Conservation (phyloP, 2,329 filamentous ascomycete genomes). For the Alternaria ventricosa region DNA sequence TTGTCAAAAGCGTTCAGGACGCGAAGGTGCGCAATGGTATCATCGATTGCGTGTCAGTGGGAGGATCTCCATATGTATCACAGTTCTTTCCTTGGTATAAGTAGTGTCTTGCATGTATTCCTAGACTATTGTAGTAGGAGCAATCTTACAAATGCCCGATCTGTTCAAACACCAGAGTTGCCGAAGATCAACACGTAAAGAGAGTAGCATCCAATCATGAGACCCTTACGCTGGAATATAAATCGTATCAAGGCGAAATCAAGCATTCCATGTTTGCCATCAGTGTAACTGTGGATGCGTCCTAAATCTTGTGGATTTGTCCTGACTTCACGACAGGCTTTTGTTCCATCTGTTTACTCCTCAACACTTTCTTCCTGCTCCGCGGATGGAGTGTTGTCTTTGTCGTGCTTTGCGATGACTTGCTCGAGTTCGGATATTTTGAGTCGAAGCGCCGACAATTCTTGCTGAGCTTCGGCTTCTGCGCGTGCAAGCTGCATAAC, state of each 20-base stretch:
- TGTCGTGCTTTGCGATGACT: neutral
- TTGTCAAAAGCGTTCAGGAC: neutral
- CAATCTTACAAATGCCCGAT: neutral
- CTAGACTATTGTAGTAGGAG: neutral
- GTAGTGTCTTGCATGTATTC: neutral
- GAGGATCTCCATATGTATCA: neutral
- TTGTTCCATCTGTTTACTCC: neutral
- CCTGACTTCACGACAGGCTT: neutral
- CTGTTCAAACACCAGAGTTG: neutral
- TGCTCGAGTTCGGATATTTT: neutral
- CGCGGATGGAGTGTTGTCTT: neutral
- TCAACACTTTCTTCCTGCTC: neutral
- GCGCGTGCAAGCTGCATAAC: neutral
- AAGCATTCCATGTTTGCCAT: neutral
- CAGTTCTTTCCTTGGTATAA: neutral
- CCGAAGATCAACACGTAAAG: neutral
- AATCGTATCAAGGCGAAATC: neutral
- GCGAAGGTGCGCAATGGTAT: neutral
- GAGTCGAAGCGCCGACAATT: neutral
- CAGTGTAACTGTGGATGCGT: neutral
- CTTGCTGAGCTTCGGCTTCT: neutral
- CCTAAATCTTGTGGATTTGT: neutral
- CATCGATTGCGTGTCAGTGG: neutral
- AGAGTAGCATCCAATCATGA: neutral
- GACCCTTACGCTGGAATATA: neutral